These are phyloP conservation scores for Dichotomopilus funicola DNA, from an alignment of 2,329 filamentous ascomycete species.

Conservation along the genomic window DNA sequence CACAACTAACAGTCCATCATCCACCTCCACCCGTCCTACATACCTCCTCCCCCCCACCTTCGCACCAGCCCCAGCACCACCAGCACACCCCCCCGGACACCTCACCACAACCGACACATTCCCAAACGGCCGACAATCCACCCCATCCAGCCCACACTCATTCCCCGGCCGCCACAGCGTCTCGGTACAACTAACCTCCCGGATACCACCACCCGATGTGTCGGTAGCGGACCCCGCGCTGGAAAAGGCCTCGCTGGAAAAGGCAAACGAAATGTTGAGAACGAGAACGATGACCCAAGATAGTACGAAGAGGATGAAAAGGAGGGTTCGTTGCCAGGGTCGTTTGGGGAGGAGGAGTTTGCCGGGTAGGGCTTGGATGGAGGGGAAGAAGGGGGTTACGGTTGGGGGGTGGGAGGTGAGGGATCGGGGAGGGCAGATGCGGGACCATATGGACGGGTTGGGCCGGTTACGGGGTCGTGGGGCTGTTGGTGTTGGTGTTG, in stretches of 20 bases:
- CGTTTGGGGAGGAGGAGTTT: conserved; percentile 7
- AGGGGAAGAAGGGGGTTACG: conserved; percentile 13
- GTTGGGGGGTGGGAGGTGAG: conserved; percentile 6
- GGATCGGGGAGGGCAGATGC: conserved; percentile 12
- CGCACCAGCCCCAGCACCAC: conserved; percentile 10
- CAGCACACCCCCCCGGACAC: conserved; percentile 53
- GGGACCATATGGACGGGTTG: conserved; percentile 3
- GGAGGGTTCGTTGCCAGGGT: conserved; percentile 4
- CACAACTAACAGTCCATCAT: conserved; percentile 41
- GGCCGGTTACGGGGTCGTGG: neutral
- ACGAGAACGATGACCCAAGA: conserved; percentile 9
- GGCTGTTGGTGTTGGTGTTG: neutral
- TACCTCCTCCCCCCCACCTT: conserved; percentile 29
- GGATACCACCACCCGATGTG: conserved; percentile 4
- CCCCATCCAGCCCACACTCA: conserved; percentile 52
- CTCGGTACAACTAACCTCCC: conserved; percentile 44
- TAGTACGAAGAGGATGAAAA: conserved; percentile 10
- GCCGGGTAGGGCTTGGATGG: conserved; percentile 13
- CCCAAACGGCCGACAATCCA: conserved; percentile 53
- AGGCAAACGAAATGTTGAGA: neutral
- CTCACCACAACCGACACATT: conserved; percentile 50
- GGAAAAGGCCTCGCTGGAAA: conserved; percentile 4
- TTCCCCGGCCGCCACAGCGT: conserved; percentile 51
- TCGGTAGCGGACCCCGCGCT: conserved; percentile 14
- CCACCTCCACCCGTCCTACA: conserved; percentile 45